These are phyloP conservation scores for Pleurotus djamor DNA, from an alignment of 768 basidiomycete genomes.

Conservation along the genomic window DNA sequence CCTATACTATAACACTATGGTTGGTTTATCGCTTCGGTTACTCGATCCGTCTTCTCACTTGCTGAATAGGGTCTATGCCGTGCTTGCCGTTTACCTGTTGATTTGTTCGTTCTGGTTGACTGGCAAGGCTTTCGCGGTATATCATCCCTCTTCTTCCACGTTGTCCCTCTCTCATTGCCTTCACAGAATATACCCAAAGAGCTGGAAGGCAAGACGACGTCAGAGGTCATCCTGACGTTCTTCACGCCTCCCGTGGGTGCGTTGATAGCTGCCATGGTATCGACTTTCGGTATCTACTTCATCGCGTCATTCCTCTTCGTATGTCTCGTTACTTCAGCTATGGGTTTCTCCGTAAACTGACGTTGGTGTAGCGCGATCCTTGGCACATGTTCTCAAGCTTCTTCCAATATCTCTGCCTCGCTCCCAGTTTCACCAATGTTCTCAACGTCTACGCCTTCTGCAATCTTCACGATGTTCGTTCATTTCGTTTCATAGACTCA, in stretches of 20 bases:
- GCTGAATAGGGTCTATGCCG: constrained; percentile 73
- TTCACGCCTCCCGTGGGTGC: constrained; percentile 78
- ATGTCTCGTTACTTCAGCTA: constrained; percentile 24
- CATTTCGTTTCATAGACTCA: not conserved
- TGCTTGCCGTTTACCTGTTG: constrained; percentile 81
- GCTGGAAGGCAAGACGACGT: constrained; percentile 46
- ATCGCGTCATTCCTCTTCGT: constrained; percentile 84
- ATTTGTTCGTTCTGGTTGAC: constrained; percentile 88
- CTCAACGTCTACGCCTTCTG: constrained; percentile 98
- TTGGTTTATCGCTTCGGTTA: not conserved
- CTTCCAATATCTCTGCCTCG: constrained; percentile 85
- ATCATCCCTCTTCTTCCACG: constrained; percentile 15
- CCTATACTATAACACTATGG: constrained; percentile 58
- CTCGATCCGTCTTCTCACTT: constrained; percentile 18
- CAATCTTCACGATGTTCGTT: constrained; percentile 83
- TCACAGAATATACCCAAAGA: constrained; percentile 50
- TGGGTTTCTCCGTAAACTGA: not conserved
- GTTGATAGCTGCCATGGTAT: constrained; percentile 82
- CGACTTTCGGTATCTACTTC: constrained; percentile 90
- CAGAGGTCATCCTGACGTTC: constrained; percentile 54
- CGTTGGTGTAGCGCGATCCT: constrained; percentile 70
- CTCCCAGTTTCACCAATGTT: constrained; percentile 92
- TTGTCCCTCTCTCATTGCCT: not conserved
- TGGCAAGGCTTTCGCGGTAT: constrained; percentile 70
- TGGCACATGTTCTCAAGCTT: constrained; percentile 99